Evolutionary conservation across 768 basidiomycete species (phyloP).

Genomic region (Termitomyces sp.): DNA sequence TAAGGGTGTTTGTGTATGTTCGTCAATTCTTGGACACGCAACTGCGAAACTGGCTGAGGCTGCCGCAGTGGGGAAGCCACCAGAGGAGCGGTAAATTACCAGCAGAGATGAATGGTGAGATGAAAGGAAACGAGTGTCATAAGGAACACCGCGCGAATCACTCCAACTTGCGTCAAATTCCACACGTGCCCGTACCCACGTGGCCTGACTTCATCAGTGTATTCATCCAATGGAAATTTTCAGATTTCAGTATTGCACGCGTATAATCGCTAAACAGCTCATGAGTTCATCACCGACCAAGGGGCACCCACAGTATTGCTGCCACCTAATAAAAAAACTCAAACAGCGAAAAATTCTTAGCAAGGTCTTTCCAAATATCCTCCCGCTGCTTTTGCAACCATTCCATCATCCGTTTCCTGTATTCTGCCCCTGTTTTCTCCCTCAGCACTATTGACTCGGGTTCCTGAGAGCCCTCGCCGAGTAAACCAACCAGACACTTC

Average conservation of each 20-base stretch:
- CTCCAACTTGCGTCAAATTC: background rate
- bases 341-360: slow-evolving; percentile 4
- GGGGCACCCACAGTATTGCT: background rate
- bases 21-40: background rate
- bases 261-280: background rate
- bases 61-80: background rate
- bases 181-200: background rate
- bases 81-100: background rate
- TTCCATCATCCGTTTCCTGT: slow-evolving; percentile 5
- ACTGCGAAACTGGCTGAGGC: background rate
- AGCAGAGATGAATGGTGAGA: slow-evolving; percentile 8
- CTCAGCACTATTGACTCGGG: background rate
- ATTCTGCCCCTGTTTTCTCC: background rate
- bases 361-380: slow-evolving; percentile 3
- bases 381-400: slow-evolving; percentile 7
- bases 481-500: slow-evolving; percentile 3
- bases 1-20: background rate
- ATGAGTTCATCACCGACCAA: background rate
- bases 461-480: background rate
- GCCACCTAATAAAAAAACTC: background rate
- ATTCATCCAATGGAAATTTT: background rate
- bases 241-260: background rate
- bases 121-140: background rate
- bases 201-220: background rate
- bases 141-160: background rate